phyloP scores from a whole-genome alignment of 2,329 filamentous ascomycete genomes.

The Daldinia eschscholtzii region DNA sequence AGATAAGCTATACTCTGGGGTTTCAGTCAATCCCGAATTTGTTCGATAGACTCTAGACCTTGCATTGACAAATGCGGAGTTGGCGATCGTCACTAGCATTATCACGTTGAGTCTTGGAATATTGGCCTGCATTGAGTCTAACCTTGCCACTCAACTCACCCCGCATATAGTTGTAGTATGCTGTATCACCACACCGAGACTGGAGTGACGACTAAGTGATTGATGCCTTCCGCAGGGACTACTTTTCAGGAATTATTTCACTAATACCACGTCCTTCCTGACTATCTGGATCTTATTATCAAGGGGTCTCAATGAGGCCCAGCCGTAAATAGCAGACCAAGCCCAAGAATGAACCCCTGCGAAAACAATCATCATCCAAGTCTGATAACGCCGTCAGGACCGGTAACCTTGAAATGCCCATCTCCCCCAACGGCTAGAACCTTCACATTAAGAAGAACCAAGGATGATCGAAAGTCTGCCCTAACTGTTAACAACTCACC shows the following conservation, averaged over 20 bases:
- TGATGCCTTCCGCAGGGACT: not conserved
- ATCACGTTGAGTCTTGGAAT: not conserved
- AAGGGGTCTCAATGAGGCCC: not conserved
- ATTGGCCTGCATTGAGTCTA: not conserved
- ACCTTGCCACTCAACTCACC: not conserved
- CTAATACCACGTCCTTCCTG: too few relatives aligned
- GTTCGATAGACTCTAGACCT: conserved; percentile 23
- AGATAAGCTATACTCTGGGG: conserved; percentile 42
- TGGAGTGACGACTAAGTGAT: not conserved
- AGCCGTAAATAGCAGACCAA: not conserved
- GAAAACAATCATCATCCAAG: not conserved
- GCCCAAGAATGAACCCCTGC: not conserved
- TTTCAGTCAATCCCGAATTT: conserved; percentile 14
- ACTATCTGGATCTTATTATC: too few relatives aligned
- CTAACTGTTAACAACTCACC: not conserved
- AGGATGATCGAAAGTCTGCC: conserved; percentile 2
- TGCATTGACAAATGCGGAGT: conserved; percentile 14
- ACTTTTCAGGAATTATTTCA: too few relatives aligned
- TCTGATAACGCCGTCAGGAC: not conserved
- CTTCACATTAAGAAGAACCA: conserved; percentile 1
- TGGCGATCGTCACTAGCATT: conserved; percentile 9
- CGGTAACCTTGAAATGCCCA: not conserved
- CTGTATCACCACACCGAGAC: not conserved
- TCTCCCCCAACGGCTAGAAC: not conserved
- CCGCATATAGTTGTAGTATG: not conserved